phyloP scores from a whole-genome alignment of 2,329 filamentous ascomycete genomes.

The Fusarium abutilonis region DNA sequence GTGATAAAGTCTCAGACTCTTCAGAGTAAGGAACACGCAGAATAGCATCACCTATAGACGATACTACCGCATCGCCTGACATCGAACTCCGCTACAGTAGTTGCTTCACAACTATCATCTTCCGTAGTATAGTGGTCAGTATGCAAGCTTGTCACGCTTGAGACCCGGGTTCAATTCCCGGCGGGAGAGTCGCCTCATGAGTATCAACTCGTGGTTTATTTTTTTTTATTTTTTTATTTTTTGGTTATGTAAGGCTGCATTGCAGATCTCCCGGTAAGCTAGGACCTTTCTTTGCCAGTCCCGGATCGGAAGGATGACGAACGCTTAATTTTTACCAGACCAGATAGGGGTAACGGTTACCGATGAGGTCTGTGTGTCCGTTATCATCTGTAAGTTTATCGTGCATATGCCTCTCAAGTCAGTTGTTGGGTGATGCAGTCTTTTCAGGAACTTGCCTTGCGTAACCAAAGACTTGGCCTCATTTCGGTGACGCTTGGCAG shows the following conservation, averaged over 20 bases:
- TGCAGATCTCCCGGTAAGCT: too few relatives aligned
- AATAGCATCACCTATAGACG: neutral
- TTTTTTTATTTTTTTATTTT: constrained; percentile 2
- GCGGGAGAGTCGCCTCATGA: constrained; percentile 43
- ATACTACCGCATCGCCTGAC: neutral
- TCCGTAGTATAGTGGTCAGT: constrained; percentile 51
- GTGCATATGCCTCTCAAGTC: neutral
- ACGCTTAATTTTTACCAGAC: too few relatives aligned
- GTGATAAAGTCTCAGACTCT: too few relatives aligned
- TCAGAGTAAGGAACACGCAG: too few relatives aligned
- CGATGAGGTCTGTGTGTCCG: too few relatives aligned
- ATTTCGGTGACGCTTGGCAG: constrained; percentile 31
- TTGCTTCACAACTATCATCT: constrained; percentile 36
- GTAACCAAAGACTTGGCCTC: constrained; percentile 25
- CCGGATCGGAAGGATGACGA: too few relatives aligned
- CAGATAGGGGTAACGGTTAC: too few relatives aligned
- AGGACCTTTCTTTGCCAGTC: too few relatives aligned
- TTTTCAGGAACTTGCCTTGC: too few relatives aligned
- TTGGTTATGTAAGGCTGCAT: neutral
- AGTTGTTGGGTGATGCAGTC: too few relatives aligned
- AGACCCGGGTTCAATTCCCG: constrained; percentile 47
- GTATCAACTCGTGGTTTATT: constrained; percentile 6
- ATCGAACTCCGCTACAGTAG: constrained; percentile 32
- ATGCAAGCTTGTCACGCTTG: constrained; percentile 48
- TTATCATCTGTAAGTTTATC: neutral